A percentile compares a stretch with the other conserved stretches of the same genome.
Evolutionary conservation across 208 protist species (phyloP).

Genomic region (Trichomonas gallinae): DNA sequence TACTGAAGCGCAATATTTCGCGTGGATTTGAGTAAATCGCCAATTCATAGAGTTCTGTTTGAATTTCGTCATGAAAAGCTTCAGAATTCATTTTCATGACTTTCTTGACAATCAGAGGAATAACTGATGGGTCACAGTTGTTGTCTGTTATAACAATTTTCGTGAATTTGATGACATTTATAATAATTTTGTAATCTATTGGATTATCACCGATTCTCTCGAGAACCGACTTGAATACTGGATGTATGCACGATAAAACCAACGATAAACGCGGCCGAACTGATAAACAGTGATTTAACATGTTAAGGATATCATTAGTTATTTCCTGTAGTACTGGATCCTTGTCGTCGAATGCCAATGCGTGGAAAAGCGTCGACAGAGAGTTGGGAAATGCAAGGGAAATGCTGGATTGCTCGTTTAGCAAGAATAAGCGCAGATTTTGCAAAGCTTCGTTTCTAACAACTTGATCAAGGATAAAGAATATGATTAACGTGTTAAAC

Average conservation of each 20-base stretch:
- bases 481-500: neutral
- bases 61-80: neutral
- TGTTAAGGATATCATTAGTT: neutral
- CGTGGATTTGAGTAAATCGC: neutral
- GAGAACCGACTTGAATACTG: neutral
- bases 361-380: neutral
- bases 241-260: neutral
- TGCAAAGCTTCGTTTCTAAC: neutral
- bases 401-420: neutral
- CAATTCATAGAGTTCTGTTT: neutral
- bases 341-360: neutral
- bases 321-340: neutral
- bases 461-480: neutral
- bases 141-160: neutral
- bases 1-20: neutral
- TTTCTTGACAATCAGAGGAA: neutral
- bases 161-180: neutral
- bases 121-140: neutral
- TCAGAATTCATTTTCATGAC: neutral
- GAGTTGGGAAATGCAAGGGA: neutral
- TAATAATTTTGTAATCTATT: neutral
- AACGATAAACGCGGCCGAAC: neutral
- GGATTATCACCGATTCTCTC: neutral
- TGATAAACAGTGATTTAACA: neutral
- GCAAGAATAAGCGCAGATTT: neutral